Evolutionary conservation across 2,329 filamentous ascomycete genomes (phyloP), one percentile per base, ranked within the genome.

Genomic region (Epichloe uncinata): DNA sequence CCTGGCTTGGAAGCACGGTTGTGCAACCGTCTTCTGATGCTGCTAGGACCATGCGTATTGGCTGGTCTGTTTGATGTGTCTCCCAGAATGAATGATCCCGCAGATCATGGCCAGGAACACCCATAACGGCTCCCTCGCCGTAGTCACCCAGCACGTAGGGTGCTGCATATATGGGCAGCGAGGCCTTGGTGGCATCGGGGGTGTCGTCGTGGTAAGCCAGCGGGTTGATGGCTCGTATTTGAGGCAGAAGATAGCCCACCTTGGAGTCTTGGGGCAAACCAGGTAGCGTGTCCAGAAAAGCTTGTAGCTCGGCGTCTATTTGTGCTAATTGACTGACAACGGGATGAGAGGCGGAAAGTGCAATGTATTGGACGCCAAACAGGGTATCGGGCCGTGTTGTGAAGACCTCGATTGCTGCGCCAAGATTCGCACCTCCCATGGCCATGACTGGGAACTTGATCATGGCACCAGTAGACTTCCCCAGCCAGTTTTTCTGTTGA

Each of bases 401-500:
- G 61, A 87, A 95, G 8, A 93, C 82, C 56, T 87, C 76, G 36
- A 93, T 73, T 20, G 73, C 65, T 4, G 72, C 66, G 30, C 68
- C 60, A 48, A 71, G 52, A 45, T 68, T 60, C 54, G 67, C 59
- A 52, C 69, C 65, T 52, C 69, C 65, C 47, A 67, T 61, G 8
- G 69, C 66, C 55, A 75, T 57, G 37, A 90, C 64, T 1, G 77
- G 75, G 53, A 94, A 95, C 58, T 78, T 81, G 61, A 94, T 74
- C 53, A 78, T 75, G 15, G 84, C 84, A 22, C 87, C 87, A 9
- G 73, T 72, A 1, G 87, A 93, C 60, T 82, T 86, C 30, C 33
- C 89, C 26, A 95, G 74, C 89, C 89, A 95, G 61, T 95, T 88
- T 58, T 76, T 81, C 64, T 95, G 89, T 79, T 93, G 89, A 3